phyloP scores from a whole-genome alignment of 805 yeast species.

The Candida vartiovaarae region DNA sequence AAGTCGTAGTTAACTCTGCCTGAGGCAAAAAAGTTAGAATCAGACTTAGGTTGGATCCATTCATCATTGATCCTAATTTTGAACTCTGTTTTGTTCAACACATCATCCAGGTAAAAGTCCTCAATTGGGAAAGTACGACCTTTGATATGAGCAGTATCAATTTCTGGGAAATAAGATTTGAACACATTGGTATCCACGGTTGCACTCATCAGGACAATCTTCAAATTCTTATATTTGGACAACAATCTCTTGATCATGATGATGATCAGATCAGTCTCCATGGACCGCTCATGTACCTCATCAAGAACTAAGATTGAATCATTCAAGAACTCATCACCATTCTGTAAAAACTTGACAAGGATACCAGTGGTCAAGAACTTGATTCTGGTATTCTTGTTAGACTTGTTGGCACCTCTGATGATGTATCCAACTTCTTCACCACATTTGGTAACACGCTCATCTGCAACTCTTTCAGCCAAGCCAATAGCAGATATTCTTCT shows the following conservation, averaged over 20 bases:
- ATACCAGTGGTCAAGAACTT: conserved; percentile 93
- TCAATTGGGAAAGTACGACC: conserved; percentile 92
- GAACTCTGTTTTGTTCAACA: conserved; percentile 53
- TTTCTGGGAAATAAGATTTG: conserved; percentile 50
- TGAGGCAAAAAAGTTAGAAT: conserved; percentile 53
- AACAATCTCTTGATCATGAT: conserved; percentile 65
- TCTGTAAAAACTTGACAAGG: conserved; percentile 74
- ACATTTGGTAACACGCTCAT: conserved; percentile 52
- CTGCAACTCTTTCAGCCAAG: conserved; percentile 85
- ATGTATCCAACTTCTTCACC: conserved; percentile 85
- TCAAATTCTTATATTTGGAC: conserved; percentile 40
- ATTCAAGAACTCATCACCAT: conserved; percentile 35
- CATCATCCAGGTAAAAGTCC: conserved; percentile 65
- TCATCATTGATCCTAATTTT: conserved; percentile 38
- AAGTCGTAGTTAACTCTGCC: conserved; percentile 75
- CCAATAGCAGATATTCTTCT: conserved; percentile 94
- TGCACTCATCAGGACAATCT: conserved; percentile 86
- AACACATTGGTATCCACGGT: conserved; percentile 74
- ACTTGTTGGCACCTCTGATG: conserved; percentile 83
- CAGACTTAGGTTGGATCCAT: conserved; percentile 48
- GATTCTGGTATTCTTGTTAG: conserved; percentile 55
- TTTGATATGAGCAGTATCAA: conserved; percentile 73
- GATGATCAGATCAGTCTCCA: conserved; percentile 80
- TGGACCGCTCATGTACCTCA: conserved; percentile 95
- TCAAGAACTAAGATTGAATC: conserved; percentile 70